Evolutionary conservation across 495 filamentous ascomycete genomes (phyloP), one percentile per base, ranked within the genome.

Genomic region (Penicillium manginii): DNA sequence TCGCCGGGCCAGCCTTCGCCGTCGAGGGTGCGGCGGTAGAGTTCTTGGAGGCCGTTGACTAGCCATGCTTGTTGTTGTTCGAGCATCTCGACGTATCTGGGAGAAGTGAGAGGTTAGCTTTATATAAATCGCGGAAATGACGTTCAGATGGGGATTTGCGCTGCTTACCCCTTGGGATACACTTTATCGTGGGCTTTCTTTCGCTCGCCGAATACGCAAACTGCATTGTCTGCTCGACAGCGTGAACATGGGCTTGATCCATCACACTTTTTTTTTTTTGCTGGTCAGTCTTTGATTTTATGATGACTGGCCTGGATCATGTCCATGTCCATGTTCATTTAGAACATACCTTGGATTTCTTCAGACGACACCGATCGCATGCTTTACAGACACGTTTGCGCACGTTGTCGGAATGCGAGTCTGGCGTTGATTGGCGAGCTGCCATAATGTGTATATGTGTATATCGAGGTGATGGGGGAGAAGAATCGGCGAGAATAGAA

Each of bases 31-130:
- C 81, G 82, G 51, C 74, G 74, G 64, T 88, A 89, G 33, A 87
- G 64, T 69, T 87, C 81, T 60, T 85, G 83, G 1, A 88, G 73
- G 26, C 79, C 85, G 42, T 84, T 69, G 48, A 88, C 84, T 3
- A 89, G 75, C 72, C 86, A 86, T 10, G 70, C 64, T 71, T 88
- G 85, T 73, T 89, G 85, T 60, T 87, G 84, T 60, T 89, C 86
- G n/a, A 89, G 81, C 82, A 88, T 86, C 62, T 89, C 86, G 33
- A 88, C 85, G 57, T 88, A 88, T 64, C 85, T 88, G 49, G 4
- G 19, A 29, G 47, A 8, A 1, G 4, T 37, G 35, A 10, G 14
- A 22, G 8, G 49, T 66, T 39, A 61, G 63, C 50, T 47, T 47
- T 39, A 47, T 47, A 73, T 43, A 43, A n/a, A 17, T 19, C 40